Evolutionary conservation across 2,329 filamentous ascomycete species (phyloP).

Genomic region (Colletotrichum musae): DNA sequence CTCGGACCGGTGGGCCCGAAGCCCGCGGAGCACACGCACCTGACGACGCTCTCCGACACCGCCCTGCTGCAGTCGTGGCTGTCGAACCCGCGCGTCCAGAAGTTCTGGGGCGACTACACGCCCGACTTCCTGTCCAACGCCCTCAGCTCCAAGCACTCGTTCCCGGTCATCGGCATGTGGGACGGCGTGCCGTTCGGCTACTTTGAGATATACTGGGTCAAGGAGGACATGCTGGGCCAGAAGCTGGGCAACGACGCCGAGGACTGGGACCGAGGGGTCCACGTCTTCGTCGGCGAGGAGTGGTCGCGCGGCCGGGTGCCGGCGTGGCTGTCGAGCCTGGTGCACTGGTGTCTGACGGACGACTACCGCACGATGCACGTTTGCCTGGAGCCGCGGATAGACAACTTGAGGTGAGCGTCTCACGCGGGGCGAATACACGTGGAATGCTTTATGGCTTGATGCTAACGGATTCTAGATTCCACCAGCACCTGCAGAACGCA

Average conservation of each 20-base stretch:
- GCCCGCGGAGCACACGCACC: slow-evolving; percentile 56
- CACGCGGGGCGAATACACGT: too few relatives aligned
- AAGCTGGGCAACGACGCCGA: slow-evolving; percentile 76
- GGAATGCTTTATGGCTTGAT: neutral
- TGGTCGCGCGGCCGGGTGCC: slow-evolving; percentile 89
- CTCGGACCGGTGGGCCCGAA: slow-evolving; percentile 68
- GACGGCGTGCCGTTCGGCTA: slow-evolving; percentile 96
- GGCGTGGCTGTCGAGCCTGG: slow-evolving; percentile 85
- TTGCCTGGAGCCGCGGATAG: slow-evolving; percentile 89
- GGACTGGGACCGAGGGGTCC: slow-evolving; percentile 90
- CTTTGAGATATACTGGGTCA: slow-evolving; percentile 99
- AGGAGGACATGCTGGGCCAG: slow-evolving; percentile 85
- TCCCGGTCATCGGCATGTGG: slow-evolving; percentile 94
- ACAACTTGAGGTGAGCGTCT: slow-evolving; percentile 83
- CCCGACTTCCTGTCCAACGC: slow-evolving; percentile 76
- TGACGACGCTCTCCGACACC: slow-evolving; percentile 65
- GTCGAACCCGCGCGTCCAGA: slow-evolving; percentile 84
- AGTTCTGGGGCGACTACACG: slow-evolving; percentile 85
- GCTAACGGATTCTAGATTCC: slow-evolving; percentile 47
- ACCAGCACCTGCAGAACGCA: slow-evolving; percentile 75
- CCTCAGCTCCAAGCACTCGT: slow-evolving; percentile 80
- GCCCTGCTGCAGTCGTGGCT: slow-evolving; percentile 87
- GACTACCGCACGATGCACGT: slow-evolving; percentile 88
- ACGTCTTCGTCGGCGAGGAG: slow-evolving; percentile 91
- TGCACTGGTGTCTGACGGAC: slow-evolving; percentile 86